phyloP scores from a whole-genome alignment of 805 yeast genomes.

The Wickerhamia fluorescens region DNA sequence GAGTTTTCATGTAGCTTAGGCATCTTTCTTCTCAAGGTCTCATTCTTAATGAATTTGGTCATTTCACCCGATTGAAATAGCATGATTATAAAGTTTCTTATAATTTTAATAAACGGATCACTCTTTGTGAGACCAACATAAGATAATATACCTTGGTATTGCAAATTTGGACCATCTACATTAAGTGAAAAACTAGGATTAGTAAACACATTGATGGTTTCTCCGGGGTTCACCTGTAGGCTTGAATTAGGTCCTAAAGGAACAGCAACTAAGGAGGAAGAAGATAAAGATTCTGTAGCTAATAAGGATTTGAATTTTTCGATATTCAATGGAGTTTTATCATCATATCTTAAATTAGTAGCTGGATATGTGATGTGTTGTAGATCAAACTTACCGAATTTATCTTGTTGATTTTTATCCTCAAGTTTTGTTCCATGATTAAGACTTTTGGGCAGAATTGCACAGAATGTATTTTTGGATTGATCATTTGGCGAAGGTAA shows the following conservation, averaged over 20 bases:
- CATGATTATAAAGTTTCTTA: constrained; percentile 27
- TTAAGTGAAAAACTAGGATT: constrained; percentile 28
- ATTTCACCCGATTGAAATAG: constrained; percentile 29
- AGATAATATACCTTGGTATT: constrained; percentile 33
- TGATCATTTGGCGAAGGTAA: too few relatives aligned
- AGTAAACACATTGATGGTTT: constrained; percentile 25
- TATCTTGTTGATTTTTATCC: too few relatives aligned
- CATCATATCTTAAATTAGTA: too few relatives aligned
- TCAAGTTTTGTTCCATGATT: too few relatives aligned
- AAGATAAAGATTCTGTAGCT: background rate
- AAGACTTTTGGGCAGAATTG: too few relatives aligned
- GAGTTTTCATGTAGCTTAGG: too few relatives aligned
- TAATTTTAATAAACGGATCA: constrained; percentile 31
- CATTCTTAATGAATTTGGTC: constrained; percentile 19
- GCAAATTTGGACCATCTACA: constrained; percentile 33
- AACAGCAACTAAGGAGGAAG: constrained; percentile 10
- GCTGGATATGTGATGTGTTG: too few relatives aligned
- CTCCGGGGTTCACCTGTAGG: constrained; percentile 26
- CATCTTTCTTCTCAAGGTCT: constrained; percentile 9
- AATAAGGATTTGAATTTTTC: background rate
- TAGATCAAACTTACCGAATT: too few relatives aligned
- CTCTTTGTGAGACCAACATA: constrained; percentile 34
- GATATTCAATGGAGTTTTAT: too few relatives aligned
- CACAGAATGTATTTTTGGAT: too few relatives aligned
- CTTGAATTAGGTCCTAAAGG: constrained; percentile 30